phyloP scores from a whole-genome alignment of 805 yeast species.

The Saturnispora zaruensis region DNA sequence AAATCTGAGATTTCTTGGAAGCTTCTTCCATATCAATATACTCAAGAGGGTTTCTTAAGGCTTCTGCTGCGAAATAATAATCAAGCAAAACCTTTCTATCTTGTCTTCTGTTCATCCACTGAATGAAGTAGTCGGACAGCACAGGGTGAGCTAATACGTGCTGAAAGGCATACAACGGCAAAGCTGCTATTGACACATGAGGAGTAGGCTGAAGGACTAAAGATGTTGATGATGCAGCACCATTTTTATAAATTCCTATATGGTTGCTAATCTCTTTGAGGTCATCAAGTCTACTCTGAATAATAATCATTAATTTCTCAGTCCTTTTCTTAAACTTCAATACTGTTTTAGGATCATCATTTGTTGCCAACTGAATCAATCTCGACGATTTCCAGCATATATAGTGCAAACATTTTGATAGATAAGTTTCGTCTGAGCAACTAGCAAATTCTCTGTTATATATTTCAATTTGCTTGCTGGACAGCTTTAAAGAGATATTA shows the following conservation, averaged over 20 bases:
- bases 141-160: constrained; percentile 6
- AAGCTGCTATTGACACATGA: neutral
- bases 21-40: constrained; percentile 10
- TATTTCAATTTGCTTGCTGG: constrained; percentile 2
- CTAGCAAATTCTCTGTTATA: neutral
- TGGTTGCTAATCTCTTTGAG: neutral
- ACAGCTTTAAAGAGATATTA: neutral
- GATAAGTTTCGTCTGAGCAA: constrained; percentile 1
- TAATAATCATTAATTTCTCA: neutral
- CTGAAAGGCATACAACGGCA: constrained; percentile 4
- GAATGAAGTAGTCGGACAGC: constrained; percentile 38
- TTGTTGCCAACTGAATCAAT: constrained; percentile 3
- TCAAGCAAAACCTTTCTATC: constrained; percentile 39
- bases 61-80: constrained; percentile 60
- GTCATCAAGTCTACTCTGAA: neutral
- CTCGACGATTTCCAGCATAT: constrained; percentile 3
- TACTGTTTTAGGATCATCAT: constrained; percentile 9
- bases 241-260: neutral
- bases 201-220: neutral
- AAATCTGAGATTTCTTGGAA: neutral
- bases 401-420: constrained; percentile 2
- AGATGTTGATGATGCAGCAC: neutral
- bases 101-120: constrained; percentile 45
- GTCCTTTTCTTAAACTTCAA: constrained; percentile 10
- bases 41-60: constrained; percentile 65